Evolutionary conservation across 2,329 filamentous ascomycete species (phyloP), one percentile per base, ranked within the genome.

Genomic region (Rhexocercosporidium sp.): DNA sequence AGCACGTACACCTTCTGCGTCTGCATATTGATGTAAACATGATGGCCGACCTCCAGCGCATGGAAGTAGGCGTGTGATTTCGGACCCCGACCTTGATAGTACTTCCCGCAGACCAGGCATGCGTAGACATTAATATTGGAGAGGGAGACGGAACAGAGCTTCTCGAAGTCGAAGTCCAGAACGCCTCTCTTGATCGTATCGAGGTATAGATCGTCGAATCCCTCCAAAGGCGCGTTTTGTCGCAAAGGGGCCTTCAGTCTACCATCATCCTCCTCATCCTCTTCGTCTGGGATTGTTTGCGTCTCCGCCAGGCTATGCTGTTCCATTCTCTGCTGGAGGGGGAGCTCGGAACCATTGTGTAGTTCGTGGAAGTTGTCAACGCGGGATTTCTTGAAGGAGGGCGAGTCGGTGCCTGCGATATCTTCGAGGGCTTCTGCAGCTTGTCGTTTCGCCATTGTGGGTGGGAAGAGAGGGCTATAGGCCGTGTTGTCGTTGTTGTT

Each of bases 121-220:
- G 96, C 96, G 79, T 99, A 99, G 53, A 99, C 94, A 78, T 99
- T 99, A 82, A 98, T 97, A 78, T 98, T 98, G 59, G 94, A 97
- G 8, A 99, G 86, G 39, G 93, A 97, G 72, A 99, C 86, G 27
- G 95, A 98, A 82, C 96, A 99, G 14, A 97, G 88, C 84, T 99
- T 99, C 79, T 99, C 96, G 78, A 99, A 99, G 80, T 99, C 96
- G 78, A 98, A 98, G 80, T 99, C 96, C 65, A 98, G 89, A 56
- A 97, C 90, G 76, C 90, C 89, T 75, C 96, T 92, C 79, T 97
- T 90, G 81, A 99, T 96, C 14, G 96, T 98, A 82, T 99, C 96
- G 73, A 99, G 92, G 79, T 99, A 99, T 31, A 99, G 89, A 79
- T 99, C 95, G 75, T 92, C 90, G 82, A 97, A 99, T 69, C 95